phyloP scores from a whole-genome alignment of 306 rosid genomes.

The Prunus campanulata region DNA sequence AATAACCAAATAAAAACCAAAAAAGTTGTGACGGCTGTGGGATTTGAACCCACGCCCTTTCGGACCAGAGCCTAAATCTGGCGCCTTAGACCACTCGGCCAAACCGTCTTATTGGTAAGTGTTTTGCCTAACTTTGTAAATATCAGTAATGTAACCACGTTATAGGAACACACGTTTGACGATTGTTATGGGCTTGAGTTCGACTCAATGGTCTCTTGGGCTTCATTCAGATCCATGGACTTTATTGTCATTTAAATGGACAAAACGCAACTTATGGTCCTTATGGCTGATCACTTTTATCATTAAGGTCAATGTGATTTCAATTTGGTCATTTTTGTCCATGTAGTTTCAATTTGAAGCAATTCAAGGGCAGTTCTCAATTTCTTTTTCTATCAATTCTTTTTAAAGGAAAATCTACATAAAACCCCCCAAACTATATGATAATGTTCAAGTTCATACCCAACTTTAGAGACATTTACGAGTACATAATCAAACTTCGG shows the following conservation, averaged over 20 bases:
- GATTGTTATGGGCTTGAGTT: not conserved
- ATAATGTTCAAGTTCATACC: too few relatives aligned
- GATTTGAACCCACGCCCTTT: conserved; percentile 33
- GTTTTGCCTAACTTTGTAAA: rapidly evolving
- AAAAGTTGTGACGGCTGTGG: conserved; percentile 15
- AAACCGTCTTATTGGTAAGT: not conserved
- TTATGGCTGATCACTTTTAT: rapidly evolving
- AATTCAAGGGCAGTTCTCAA: too few relatives aligned
- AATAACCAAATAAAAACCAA: not conserved
- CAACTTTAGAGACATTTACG: too few relatives aligned
- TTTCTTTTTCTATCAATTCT: too few relatives aligned
- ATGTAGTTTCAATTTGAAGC: too few relatives aligned
- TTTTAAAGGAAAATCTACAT: too few relatives aligned
- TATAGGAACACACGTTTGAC: not conserved
- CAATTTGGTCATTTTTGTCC: too few relatives aligned
- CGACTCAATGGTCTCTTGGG: not conserved
- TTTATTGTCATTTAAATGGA: not conserved
- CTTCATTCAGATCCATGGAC: not conserved
- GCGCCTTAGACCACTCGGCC: conserved; percentile 5
- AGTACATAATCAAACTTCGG: too few relatives aligned
- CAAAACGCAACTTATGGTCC: too few relatives aligned
- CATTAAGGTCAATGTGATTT: rapidly evolving
- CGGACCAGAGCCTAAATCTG: conserved; percentile 25
- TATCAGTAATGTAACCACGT: too few relatives aligned
- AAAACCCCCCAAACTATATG: too few relatives aligned